These are phyloP conservation scores for Aspergillus ibericus DNA, from an alignment of 2,329 filamentous ascomycete species.

Conservation along the genomic window DNA sequence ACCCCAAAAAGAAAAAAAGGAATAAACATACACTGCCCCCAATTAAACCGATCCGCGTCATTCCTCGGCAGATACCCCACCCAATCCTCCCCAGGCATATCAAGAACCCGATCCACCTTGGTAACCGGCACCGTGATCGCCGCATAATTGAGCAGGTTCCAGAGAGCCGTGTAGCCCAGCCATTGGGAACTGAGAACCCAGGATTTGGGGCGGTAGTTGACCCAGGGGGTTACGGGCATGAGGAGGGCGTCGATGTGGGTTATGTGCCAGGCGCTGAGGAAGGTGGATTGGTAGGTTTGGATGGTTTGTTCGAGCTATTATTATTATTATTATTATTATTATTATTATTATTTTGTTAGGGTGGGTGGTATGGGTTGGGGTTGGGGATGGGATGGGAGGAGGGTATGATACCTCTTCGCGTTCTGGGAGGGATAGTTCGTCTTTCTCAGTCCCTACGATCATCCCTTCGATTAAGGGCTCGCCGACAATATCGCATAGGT, in stretches of 20 bases:
- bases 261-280: conserved; percentile 27
- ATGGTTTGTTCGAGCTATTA: conserved; percentile 27
- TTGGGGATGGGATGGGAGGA: neutral
- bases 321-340: no score
- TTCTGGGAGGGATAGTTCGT: conserved; percentile 22
- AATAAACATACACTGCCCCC: conserved; percentile 29
- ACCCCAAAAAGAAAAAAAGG: conserved; percentile 3
- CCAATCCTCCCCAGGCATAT: conserved; percentile 37
- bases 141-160: conserved; percentile 39
- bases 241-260: conserved; percentile 32
- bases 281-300: conserved; percentile 18
- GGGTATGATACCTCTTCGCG: conserved; percentile 20
- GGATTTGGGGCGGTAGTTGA: conserved; percentile 29
- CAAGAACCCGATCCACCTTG: conserved; percentile 39
- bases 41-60: conserved; percentile 50
- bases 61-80: conserved; percentile 38
- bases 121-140: conserved; percentile 43
- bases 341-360: no score
- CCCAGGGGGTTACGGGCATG: conserved; percentile 30
- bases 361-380: neutral
- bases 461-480: conserved; percentile 34
- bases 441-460: conserved; percentile 31
- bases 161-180: conserved; percentile 36
- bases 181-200: conserved; percentile 35
- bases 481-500: conserved; percentile 28